phyloP scores from a whole-genome alignment of 2,329 filamentous ascomycete species.

The Pseudomassariella vexata region DNA sequence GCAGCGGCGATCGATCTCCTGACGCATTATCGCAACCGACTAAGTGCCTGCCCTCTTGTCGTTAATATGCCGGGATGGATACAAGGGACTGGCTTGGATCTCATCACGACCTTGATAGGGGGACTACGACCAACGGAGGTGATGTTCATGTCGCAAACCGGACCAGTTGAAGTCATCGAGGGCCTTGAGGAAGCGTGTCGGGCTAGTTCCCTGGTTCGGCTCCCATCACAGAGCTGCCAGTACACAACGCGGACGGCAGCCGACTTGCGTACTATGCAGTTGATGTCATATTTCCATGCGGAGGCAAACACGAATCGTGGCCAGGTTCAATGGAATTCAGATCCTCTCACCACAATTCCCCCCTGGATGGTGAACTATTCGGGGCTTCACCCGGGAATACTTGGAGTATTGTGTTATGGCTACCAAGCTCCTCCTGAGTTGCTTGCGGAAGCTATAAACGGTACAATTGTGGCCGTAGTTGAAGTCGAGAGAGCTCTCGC shows the following conservation, averaged over 20 bases:
- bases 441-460: conserved; percentile 61
- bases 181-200: conserved; percentile 26
- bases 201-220: conserved; percentile 35
- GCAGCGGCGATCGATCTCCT: conserved; percentile 60
- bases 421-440: conserved; percentile 54
- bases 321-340: conserved; percentile 40
- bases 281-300: conserved; percentile 73
- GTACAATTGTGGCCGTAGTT: conserved; percentile 63
- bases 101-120: conserved; percentile 53
- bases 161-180: conserved; percentile 51
- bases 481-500: conserved; percentile 49
- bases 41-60: conserved; percentile 50
- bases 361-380: conserved; percentile 61
- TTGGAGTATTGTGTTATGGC: conserved; percentile 64
- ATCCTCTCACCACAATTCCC: conserved; percentile 47
- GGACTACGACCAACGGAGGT: conserved; percentile 53
- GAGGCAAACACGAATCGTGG: conserved; percentile 13
- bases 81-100: conserved; percentile 61
- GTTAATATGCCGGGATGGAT: conserved; percentile 75
- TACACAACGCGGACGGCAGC: conserved; percentile 53
- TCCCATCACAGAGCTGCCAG: conserved; percentile 57
- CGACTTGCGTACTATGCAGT: conserved; percentile 68
- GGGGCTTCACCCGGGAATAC: conserved; percentile 43
- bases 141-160: conserved; percentile 65
- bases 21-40: conserved; percentile 44